These are phyloP conservation scores for Carpinus fangiana DNA, from an alignment of 306 rosid species.

Conservation along the genomic window DNA sequence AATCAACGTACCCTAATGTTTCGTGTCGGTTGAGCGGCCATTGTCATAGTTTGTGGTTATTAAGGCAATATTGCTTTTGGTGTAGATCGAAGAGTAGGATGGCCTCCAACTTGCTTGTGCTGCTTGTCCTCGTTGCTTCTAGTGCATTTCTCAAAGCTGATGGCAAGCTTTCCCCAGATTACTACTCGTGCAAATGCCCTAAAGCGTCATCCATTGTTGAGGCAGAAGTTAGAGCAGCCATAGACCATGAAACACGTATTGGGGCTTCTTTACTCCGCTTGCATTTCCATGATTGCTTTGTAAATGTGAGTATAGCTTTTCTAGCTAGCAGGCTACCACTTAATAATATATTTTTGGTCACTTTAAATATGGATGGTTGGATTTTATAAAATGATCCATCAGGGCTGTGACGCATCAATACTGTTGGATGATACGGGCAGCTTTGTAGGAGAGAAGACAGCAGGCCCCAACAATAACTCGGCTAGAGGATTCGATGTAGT, in stretches of 20 bases:
- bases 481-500: slow-evolving; percentile 56
- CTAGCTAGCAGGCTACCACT: slow-evolving; percentile 3
- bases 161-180: slow-evolving; percentile 26
- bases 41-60: neutral
- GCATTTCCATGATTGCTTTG: slow-evolving; percentile 73
- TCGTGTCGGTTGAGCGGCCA: neutral
- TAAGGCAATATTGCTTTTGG: neutral
- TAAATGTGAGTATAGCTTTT: slow-evolving; percentile 45
- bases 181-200: slow-evolving; percentile 46
- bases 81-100: slow-evolving; percentile 8
- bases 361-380: neutral
- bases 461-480: slow-evolving; percentile 54
- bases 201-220: slow-evolving; percentile 38
- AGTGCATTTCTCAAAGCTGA: slow-evolving; percentile 21
- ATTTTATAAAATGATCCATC: neutral
- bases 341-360: no score
- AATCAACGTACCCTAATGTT: neutral
- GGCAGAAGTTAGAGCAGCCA: slow-evolving; percentile 41
- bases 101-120: slow-evolving; percentile 38
- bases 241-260: slow-evolving; percentile 38
- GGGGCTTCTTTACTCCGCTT: slow-evolving; percentile 64
- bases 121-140: slow-evolving; percentile 34
- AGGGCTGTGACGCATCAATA: slow-evolving; percentile 71
- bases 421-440: slow-evolving; percentile 53
- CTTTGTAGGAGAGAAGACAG: slow-evolving; percentile 61